These are phyloP conservation scores for Wickerhamiella spandovensis DNA, from an alignment of 805 yeast genomes.

Conservation along the genomic window DNA sequence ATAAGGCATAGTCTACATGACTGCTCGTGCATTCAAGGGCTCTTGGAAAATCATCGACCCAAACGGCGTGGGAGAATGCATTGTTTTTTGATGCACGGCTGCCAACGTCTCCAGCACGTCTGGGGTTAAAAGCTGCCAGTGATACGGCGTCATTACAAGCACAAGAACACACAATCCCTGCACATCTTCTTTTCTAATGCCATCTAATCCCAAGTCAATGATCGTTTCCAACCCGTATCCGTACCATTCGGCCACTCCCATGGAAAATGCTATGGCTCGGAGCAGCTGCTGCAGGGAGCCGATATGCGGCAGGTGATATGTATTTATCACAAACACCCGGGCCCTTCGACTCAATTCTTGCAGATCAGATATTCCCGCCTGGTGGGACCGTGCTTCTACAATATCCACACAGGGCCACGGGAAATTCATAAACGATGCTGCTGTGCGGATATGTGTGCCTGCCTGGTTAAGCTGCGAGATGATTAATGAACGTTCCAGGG, in stretches of 20 bases:
- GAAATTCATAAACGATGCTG: background rate
- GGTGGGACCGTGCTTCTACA: background rate
- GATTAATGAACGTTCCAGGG: background rate
- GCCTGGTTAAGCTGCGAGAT: background rate
- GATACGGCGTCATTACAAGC: background rate
- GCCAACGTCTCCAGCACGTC: background rate
- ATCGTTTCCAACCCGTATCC: background rate
- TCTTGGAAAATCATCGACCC: background rate
- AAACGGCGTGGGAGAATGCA: background rate
- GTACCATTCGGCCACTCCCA: slow-evolving; percentile 1
- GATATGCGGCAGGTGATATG: background rate
- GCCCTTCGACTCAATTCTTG: background rate
- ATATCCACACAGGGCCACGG: background rate
- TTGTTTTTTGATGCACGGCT: background rate
- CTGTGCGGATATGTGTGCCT: background rate
- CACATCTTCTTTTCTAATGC: background rate
- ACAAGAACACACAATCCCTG: background rate
- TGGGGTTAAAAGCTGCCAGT: background rate
- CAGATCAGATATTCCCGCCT: background rate
- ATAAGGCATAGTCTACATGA: background rate
- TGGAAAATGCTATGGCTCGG: background rate
- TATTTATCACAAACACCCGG: background rate
- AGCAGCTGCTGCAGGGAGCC: background rate
- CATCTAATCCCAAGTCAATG: background rate
- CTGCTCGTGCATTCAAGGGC: background rate